Conservation (phyloP, 345 rosid genomes). For the Eucalyptus rudis region DNA sequence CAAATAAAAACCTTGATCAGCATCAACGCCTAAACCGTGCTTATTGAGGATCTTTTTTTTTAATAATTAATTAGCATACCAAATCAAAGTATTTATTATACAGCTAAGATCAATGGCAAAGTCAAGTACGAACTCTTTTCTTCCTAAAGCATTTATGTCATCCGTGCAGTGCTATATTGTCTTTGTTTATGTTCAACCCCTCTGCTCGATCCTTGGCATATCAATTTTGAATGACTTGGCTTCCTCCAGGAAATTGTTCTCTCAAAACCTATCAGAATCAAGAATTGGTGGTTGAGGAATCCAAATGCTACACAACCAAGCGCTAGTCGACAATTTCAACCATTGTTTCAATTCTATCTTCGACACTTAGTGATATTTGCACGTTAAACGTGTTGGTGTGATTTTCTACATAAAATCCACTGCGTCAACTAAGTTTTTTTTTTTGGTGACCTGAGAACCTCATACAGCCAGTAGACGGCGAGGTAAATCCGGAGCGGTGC, state of each 20-base stretch:
- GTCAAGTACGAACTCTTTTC: neutral
- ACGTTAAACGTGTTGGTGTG: neutral
- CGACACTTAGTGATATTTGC: neutral
- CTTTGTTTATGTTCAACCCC: neutral
- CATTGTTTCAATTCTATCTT: neutral
- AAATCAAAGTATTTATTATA: neutral
- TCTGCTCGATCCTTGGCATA: neutral
- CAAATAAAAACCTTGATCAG: no score
- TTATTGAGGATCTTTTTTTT: no score
- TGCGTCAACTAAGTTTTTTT: no score
- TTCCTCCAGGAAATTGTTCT: neutral
- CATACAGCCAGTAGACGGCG: rapidly evolving
- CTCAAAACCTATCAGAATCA: no score
- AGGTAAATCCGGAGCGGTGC: no score
- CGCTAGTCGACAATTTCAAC: neutral
- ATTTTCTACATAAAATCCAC: no score
- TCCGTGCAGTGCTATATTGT: neutral
- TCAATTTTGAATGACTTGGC: neutral
- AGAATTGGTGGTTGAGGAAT: no score
- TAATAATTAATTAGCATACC: no score
- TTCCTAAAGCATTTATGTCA: neutral
- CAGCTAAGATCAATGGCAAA: neutral
- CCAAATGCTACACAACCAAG: no score
- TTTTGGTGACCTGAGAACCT: no score
- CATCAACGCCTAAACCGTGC: no score